Base-by-base conservation (phyloP, 1,284 basidiomycete genomes). In the Violaceomyces palustris region DNA sequence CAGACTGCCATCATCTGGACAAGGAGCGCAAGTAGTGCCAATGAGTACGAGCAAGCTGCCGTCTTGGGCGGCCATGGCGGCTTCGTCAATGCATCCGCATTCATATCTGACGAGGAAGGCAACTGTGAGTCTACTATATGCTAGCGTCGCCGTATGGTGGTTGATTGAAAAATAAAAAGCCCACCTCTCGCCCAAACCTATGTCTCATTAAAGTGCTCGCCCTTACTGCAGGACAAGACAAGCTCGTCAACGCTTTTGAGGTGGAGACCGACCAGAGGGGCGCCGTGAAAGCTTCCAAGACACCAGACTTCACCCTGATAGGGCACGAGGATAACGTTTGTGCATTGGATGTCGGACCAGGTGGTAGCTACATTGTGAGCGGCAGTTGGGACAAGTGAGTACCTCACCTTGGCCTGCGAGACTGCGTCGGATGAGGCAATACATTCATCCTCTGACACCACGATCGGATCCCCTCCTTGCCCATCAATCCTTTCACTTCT, bases 371-470 rank as follows among this genome's bases (percentile, higher is more conserved):
- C 49, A 83, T 93, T 50, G 83, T 93, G 44, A 92, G 89, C n/a
- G 93, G 93, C 17, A 93, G 89, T 48, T 98, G 93, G 93, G 94
- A 98, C 76, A 85, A 81, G 89, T n/a, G n/a, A n/a, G n/a, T n/a
- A n/a, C n/a, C n/a, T n/a, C 28, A 29, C 17, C 34, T 42, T 25
- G 8, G n/a, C n/a, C n/a, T n/a, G n/a, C n/a, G n/a, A n/a, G n/a
- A n/a, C 27, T 46, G 19, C 19, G 25, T 10, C n/a, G 25, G 18
- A 36, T 27, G 17, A 15, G 21, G 22, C 33, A 34, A 21, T 15
- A 18, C 28, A 5, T 39, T 23, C 24, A 30, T 25, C 27, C 18
- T 36, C 43, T 15, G 11, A 6, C 17, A 26, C 11, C 37, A 8
- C 6, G 17, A 14, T n/a, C 25, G 30, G n/a, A n/a, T n/a, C n/a